Evolutionary conservation across 257 asterid species (phyloP).

Genomic region (Craterostigma plantagineum): DNA sequence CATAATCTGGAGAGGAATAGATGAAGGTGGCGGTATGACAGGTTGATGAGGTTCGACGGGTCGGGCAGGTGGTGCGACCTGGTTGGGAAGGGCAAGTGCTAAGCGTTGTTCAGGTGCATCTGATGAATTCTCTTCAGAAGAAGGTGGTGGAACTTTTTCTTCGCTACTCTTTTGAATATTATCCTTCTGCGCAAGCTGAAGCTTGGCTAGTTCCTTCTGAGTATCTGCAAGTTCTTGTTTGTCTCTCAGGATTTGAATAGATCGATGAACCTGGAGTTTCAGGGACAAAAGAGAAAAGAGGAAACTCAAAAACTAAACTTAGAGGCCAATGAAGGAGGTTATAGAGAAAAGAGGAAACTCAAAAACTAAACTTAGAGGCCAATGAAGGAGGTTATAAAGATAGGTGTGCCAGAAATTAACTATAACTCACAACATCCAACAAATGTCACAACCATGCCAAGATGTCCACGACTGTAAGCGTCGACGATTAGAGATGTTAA

Average conservation of each 20-base stretch:
- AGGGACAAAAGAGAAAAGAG: background rate
- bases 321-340: background rate
- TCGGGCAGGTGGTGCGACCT: slow-evolving; percentile 33
- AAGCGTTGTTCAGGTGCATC: slow-evolving; percentile 50
- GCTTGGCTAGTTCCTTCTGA: slow-evolving; percentile 87
- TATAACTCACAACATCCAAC: too few relatives aligned
- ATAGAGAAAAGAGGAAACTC: background rate
- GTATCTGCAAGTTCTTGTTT: slow-evolving; percentile 93
- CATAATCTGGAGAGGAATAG: slow-evolving; percentile 43
- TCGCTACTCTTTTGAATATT: slow-evolving; percentile 32
- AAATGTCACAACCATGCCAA: too few relatives aligned
- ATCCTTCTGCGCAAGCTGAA: slow-evolving; percentile 68
- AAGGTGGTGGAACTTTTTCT: slow-evolving; percentile 32
- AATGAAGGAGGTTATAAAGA: background rate
- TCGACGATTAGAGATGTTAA: too few relatives aligned
- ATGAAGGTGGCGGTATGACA: slow-evolving; percentile 23
- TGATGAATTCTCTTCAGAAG: slow-evolving; percentile 28
- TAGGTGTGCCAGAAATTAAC: too few relatives aligned
- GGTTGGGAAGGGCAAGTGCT: slow-evolving; percentile 84
- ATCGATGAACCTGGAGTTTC: slow-evolving; percentile 64
- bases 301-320: background rate
- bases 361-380: background rate
- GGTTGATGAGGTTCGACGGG: slow-evolving; percentile 32
- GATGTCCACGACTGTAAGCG: too few relatives aligned
- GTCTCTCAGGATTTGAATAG: slow-evolving; percentile 83